Base-by-base conservation (phyloP, 345 rosid genomes). In the Arabidopsis suecica region DNA sequence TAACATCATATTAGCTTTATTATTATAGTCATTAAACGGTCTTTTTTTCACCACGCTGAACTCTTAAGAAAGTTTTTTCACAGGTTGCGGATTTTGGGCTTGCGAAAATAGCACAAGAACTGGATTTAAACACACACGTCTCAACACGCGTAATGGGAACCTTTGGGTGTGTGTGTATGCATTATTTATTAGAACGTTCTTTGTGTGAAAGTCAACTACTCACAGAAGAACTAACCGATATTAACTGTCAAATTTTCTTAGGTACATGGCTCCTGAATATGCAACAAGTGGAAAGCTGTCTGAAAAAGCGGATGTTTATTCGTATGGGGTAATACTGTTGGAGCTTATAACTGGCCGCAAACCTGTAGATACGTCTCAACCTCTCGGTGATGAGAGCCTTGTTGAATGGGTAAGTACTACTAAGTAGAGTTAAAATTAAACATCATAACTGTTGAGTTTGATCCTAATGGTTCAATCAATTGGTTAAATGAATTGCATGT, bases 221-320 rank as follows among this genome's bases (percentile, higher is more conserved):
- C 8, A 12, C 49, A 50, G 30, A 51, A 61, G 38, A 33, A 38
- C 1, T 55, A 28, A 57, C 6, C 59, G 0, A 0, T 50, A 32
- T 32, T 66, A 33, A 66, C 36, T n/a, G 44, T 60, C 34, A 2
- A 7, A 4, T 16, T 61, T 74, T 53, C 56, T 38, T 77, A 95
- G 99, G 83, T 95, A 95, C 79, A 92, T 95, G 98, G 99, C 99
- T 80, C 98, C 98, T 5, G 99, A 95, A 57, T 95, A 95, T 78
- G 99, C 98, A 71, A 87, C 91, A 61, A 95, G 96, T 69, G 98
- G 98, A 69, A 95, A 95, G 79, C 85, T 95, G 71, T 90, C 97
- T 37, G 99, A 90, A 78, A 95, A 92, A 72, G 93, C 98, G 1
- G 98, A 95, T 82, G 96, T 95, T 57, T 95, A 90, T 83, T 95